Percentiles rank a stretch among this genome's conserved stretches.
phyloP scores from a whole-genome alignment of 768 basidiomycete species.

The Serendipita sp. region DNA sequence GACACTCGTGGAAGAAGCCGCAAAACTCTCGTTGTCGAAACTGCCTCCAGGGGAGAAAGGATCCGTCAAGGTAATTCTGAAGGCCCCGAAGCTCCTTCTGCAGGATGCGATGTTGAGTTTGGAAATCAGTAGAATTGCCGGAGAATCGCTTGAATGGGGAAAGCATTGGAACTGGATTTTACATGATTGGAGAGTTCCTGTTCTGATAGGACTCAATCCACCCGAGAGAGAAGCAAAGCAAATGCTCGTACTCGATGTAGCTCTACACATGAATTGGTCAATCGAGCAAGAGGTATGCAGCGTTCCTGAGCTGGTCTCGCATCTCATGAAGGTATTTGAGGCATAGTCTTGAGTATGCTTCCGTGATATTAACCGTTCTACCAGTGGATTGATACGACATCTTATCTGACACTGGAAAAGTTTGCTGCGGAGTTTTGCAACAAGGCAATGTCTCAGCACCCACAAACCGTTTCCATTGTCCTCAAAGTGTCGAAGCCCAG shows the following conservation, averaged over 20 bases:
- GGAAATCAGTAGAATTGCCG: background rate
- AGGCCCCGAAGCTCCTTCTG: background rate
- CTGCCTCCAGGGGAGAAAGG: background rate
- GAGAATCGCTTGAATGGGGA: background rate
- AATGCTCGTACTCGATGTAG: background rate
- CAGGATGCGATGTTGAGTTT: background rate
- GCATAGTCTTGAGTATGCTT: background rate
- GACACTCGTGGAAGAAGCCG: background rate
- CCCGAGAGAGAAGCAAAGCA: slow-evolving; percentile 1
- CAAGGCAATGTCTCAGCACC: background rate
- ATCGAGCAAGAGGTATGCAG: background rate
- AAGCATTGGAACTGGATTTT: background rate
- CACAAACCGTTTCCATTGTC: background rate
- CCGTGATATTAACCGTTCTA: background rate
- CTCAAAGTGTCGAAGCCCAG: background rate
- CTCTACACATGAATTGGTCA: background rate
- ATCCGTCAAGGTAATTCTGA: background rate
- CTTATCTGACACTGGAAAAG: background rate
- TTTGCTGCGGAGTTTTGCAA: background rate
- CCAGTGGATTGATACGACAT: background rate
- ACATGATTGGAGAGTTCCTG: background rate
- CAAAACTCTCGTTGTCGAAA: background rate
- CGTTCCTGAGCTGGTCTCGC: background rate
- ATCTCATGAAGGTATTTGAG: background rate
- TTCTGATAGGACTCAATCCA: background rate